Conservation (phyloP, 1,139 yeast genomes). For the Protomyces lactucae-debilis region DNA sequence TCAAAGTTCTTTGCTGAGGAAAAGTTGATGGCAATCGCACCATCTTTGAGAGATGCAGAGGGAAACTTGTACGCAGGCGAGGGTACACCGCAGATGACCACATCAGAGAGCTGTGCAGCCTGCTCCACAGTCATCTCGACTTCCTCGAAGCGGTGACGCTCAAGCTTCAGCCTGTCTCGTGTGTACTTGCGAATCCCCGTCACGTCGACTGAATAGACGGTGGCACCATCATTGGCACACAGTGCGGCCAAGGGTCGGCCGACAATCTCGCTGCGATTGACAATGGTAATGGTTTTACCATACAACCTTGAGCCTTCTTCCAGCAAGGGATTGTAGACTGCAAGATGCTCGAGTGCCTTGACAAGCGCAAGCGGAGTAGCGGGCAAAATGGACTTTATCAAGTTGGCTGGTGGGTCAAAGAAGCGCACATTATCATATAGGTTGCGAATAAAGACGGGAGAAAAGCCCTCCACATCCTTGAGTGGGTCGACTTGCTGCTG, state of each 20-base stretch:
- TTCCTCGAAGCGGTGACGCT: constrained; percentile 73
- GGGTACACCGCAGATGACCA: constrained; percentile 94
- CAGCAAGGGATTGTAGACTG: constrained; percentile 73
- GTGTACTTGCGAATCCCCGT: constrained; percentile 86
- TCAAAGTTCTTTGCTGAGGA: constrained; percentile 82
- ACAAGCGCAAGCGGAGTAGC: constrained; percentile 96
- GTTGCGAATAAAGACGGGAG: constrained; percentile 85
- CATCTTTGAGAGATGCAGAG: constrained; percentile 68
- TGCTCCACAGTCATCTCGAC: constrained; percentile 53
- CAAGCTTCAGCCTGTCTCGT: constrained; percentile 79
- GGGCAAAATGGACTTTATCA: constrained; percentile 74
- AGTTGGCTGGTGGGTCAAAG: constrained; percentile 58
- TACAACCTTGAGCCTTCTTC: constrained; percentile 87
- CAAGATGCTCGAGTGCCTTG: constrained; percentile 82
- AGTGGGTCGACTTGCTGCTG: constrained; percentile 83
- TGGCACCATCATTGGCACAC: constrained; percentile 95
- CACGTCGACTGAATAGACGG: constrained; percentile 85
- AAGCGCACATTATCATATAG: constrained; percentile 87
- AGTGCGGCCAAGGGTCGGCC: constrained; percentile 96
- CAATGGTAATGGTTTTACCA: constrained; percentile 85
- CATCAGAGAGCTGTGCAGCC: constrained; percentile 74
- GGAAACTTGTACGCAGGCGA: constrained; percentile 78
- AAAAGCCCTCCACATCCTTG: constrained; percentile 93
- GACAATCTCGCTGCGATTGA: constrained; percentile 91
- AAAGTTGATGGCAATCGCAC: constrained; percentile 86